Evolutionary conservation across 2,329 filamentous ascomycete species (phyloP).

Genomic region (Gnomoniopsis sp.): DNA sequence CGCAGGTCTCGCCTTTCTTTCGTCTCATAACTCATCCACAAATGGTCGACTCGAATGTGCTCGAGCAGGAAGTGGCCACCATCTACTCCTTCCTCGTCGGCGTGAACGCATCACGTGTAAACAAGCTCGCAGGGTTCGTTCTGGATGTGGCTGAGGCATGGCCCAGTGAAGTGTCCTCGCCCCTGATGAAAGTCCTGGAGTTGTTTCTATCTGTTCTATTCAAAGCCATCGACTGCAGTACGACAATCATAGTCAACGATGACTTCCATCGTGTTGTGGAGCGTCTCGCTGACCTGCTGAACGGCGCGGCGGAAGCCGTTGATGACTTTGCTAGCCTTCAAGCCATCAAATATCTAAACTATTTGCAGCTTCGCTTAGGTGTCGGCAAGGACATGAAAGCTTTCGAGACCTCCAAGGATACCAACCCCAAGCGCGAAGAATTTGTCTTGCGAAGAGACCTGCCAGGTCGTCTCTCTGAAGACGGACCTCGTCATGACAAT

Average conservation of each 20-base stretch:
- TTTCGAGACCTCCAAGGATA: neutral
- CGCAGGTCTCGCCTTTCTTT: constrained; percentile 30
- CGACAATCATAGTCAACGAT: constrained; percentile 18
- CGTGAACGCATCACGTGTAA: constrained; percentile 27
- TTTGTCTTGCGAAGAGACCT: constrained; percentile 18
- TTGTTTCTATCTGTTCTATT: constrained; percentile 18
- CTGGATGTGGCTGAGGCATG: neutral
- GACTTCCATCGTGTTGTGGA: neutral
- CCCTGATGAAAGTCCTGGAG: constrained; percentile 12
- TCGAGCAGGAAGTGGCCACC: constrained; percentile 34
- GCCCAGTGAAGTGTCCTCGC: constrained; percentile 5
- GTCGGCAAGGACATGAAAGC: constrained; percentile 1
- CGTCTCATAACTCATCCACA: constrained; percentile 31
- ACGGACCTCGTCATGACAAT: constrained; percentile 39
- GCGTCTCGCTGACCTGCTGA: neutral
- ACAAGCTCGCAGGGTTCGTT: constrained; percentile 30
- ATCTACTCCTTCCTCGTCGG: constrained; percentile 35
- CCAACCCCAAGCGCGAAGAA: neutral
- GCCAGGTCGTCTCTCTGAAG: constrained; percentile 17
- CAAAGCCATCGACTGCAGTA: constrained; percentile 21
- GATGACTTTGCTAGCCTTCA: constrained; percentile 1
- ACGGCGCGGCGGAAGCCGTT: neutral
- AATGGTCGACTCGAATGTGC: constrained; percentile 33
- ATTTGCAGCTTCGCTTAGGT: constrained; percentile 7
- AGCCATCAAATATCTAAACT: constrained; percentile 13